Evolutionary conservation across 129 eudicot species (phyloP).

Genomic region (Centaurea solstitialis): DNA sequence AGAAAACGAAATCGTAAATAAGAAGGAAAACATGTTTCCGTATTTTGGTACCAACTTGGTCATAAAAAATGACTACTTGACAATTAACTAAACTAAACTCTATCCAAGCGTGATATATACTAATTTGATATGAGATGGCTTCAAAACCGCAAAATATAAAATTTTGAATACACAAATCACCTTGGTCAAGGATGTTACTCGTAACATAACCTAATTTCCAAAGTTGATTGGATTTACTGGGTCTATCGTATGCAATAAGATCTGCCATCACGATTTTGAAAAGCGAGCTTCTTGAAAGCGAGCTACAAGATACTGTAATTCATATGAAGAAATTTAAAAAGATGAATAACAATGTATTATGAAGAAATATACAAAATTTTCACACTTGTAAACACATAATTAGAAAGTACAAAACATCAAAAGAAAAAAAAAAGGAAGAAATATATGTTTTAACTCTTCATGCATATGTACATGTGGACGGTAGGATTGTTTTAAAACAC

Average conservation of each 20-base stretch:
- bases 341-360: neutral
- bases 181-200: neutral
- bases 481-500: slow-evolving; percentile 21
- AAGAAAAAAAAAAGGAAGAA: neutral
- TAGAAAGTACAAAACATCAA: neutral
- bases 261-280: neutral
- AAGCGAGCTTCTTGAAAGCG: neutral
- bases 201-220: neutral
- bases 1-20: neutral
- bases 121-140: neutral
- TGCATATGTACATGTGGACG: slow-evolving; percentile 13
- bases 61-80: neutral
- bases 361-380: neutral
- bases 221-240: neutral
- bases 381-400: slow-evolving; percentile 2
- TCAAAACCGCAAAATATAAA: neutral
- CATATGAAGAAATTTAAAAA: neutral
- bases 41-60: neutral
- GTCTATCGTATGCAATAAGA: neutral
- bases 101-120: neutral
- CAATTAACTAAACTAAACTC: neutral
- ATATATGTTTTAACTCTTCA: neutral
- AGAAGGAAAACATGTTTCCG: neutral
- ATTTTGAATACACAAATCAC: neutral
- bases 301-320: neutral